Conservation (phyloP, 2,329 filamentous ascomycete species). For the Nigrospora oryzae region DNA sequence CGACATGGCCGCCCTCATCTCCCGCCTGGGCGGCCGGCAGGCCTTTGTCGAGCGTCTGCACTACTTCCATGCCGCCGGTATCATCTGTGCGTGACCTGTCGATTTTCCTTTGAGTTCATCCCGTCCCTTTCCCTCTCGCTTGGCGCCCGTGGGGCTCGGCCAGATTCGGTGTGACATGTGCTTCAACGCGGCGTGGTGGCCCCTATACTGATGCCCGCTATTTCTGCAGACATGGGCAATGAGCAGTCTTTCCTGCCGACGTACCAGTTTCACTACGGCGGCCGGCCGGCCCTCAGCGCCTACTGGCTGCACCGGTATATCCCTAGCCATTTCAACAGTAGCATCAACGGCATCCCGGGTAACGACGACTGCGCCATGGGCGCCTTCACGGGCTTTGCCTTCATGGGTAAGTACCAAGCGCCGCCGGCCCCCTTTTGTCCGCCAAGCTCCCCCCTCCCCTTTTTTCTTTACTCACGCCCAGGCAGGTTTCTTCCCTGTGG, state of each 20-base stretch:
- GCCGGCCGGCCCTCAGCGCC: conserved; percentile 48
- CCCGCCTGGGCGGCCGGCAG: conserved; percentile 46
- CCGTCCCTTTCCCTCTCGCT: too few relatives aligned
- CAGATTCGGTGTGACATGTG: too few relatives aligned
- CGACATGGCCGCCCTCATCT: conserved; percentile 26
- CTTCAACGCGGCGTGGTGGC: too few relatives aligned
- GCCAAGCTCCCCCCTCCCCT: too few relatives aligned
- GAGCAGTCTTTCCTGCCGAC: conserved; percentile 45
- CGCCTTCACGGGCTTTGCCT: conserved; percentile 39
- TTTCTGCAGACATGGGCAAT: conserved; percentile 53
- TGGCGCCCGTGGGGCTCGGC: too few relatives aligned
- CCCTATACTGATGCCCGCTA: too few relatives aligned
- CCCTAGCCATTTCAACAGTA: conserved; percentile 58
- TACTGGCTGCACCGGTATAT: conserved; percentile 56
- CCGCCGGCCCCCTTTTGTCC: too few relatives aligned
- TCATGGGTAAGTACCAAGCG: conserved; percentile 24
- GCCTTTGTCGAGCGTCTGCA: conserved; percentile 51
- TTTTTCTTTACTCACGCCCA: too few relatives aligned
- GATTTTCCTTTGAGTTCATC: too few relatives aligned
- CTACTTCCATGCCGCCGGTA: conserved; percentile 57
- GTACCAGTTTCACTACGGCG: conserved; percentile 58
- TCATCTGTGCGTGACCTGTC: conserved; percentile 32
- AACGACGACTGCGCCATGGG: conserved; percentile 52
- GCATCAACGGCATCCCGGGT: conserved; percentile 46
- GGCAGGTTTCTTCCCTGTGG: conserved; percentile 40